Evolutionary conservation across 2,329 filamentous ascomycete species (phyloP).

Genomic region (Pseudofabraea citricarpa): DNA sequence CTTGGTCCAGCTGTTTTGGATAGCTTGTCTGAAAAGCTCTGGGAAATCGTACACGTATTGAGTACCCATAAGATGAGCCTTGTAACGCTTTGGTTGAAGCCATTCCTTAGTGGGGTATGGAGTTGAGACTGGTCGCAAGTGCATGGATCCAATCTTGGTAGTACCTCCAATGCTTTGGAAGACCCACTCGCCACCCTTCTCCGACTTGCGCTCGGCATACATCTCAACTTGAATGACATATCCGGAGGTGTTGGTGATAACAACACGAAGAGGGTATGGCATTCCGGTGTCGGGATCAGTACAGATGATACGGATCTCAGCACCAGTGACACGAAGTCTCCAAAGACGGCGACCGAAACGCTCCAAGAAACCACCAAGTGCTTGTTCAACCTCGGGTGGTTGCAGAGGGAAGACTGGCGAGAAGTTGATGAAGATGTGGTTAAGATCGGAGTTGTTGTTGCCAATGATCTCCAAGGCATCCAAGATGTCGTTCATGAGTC

Average conservation of each 20-base stretch:
- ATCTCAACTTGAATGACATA: slow-evolving; percentile 98
- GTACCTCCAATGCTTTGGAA: slow-evolving; percentile 97
- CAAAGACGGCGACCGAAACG: slow-evolving; percentile 92
- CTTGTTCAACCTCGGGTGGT: slow-evolving; percentile 86
- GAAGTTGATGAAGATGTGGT: slow-evolving; percentile 99
- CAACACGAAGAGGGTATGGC: slow-evolving; percentile 87
- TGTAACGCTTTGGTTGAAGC: slow-evolving; percentile 98
- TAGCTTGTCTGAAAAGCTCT: slow-evolving; percentile 95
- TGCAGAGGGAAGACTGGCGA: slow-evolving; percentile 91
- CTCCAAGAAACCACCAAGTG: slow-evolving; percentile 90
- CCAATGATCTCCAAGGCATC: slow-evolving; percentile 97
- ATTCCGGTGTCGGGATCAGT: slow-evolving; percentile 80
- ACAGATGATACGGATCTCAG: slow-evolving; percentile 97
- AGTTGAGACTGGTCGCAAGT: slow-evolving; percentile 82
- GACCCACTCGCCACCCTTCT: slow-evolving; percentile 90
- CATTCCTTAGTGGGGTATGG: slow-evolving; percentile 98
- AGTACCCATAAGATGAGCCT: slow-evolving; percentile 97
- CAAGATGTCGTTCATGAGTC: slow-evolving; percentile 94
- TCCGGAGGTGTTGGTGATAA: slow-evolving; percentile 97
- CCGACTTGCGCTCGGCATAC: slow-evolving; percentile 95
- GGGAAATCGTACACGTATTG: slow-evolving; percentile 99
- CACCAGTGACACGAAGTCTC: slow-evolving; percentile 93
- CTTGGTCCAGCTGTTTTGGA: slow-evolving; percentile 89
- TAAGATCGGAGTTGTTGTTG: slow-evolving; percentile 98
- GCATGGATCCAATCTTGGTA: slow-evolving; percentile 92